Evolutionary conservation across 352 stramenopile genomes (phyloP), one percentile per base, ranked within the genome.

Genomic region (Globisporangium solare): DNA sequence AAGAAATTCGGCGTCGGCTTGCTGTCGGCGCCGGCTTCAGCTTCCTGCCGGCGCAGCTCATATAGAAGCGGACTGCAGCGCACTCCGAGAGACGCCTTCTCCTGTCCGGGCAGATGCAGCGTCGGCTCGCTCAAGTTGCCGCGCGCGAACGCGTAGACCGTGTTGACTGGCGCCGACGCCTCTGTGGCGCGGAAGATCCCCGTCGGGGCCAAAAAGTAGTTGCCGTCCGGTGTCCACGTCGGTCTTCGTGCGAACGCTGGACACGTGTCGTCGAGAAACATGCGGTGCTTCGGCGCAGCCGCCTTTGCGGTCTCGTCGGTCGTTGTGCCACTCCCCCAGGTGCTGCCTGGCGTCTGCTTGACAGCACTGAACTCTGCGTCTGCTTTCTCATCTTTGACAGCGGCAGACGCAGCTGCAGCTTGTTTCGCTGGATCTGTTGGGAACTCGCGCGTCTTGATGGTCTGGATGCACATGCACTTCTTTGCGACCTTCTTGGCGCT

Each of bases 241-340:
- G 94, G 83, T 39, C 96, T 75, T 14, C 96, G 83, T 32, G 97
- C 97, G 52, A 98, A 98, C 18, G 92, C 94, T n/a, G 95, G 85
- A 35, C 94, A 94, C 14, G 93, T 93, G 60, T 98, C 95, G 61
- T 98, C 92, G 0, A 94, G 77, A 64, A 98, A 98, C 73, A 98
- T 88, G 21, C 76, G 69, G 49, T 95, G 83, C 61, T 92, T 93
- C 1, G 74, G 60, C 2, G 49, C 43, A 6, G 51, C 39, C 6
- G 48, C 54, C 10, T 49, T 56, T 13, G 47, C 51, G 6, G 48
- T 27, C 22, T 51, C 58, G 21, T 56, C 56, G 1, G 32, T 31
- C 22, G 54, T 21, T 24, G 55, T n/a, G 10, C 63, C 54, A n/a
- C 27, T 6, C 7, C 45, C 59, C 14, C 24, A 14, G 52, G 41